Evolutionary conservation across 345 rosid genomes (phyloP).

Genomic region (Draba incana): DNA sequence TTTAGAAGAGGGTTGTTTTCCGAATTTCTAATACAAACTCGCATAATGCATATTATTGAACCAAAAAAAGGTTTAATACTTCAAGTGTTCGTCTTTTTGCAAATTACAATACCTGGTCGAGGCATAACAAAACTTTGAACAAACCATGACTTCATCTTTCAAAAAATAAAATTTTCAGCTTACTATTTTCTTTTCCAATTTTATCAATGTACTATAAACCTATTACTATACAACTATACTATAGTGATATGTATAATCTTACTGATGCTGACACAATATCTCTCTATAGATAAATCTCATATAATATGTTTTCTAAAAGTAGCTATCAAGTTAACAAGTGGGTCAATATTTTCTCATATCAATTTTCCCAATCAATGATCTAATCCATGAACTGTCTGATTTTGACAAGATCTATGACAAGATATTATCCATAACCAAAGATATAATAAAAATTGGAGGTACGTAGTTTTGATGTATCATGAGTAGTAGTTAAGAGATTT

Average conservation of each 20-base stretch:
- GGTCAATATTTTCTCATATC: constrained; percentile 34
- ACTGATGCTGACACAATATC: constrained; percentile 29
- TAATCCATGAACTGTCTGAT: constrained; percentile 41
- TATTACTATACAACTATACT: constrained; percentile 15
- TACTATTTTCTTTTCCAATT: neutral
- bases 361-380: constrained; percentile 35
- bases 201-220: constrained; percentile 23
- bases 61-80: no score
- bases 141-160: neutral
- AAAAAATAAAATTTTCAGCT: neutral
- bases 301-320: constrained; percentile 19
- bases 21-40: no score
- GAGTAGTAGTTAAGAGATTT: constrained; percentile 33
- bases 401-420: constrained; percentile 38
- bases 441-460: neutral
- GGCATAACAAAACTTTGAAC: neutral
- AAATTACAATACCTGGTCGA: no score
- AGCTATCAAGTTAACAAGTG: constrained; percentile 37
- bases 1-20: no score
- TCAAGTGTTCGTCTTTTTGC: no score
- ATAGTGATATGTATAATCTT: constrained; percentile 17
- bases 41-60: no score
- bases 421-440: constrained; percentile 41
- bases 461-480: constrained; percentile 4
- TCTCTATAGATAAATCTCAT: neutral